Conservation (phyloP, 805 yeast genomes). For the Brettanomyces anomalus region DNA sequence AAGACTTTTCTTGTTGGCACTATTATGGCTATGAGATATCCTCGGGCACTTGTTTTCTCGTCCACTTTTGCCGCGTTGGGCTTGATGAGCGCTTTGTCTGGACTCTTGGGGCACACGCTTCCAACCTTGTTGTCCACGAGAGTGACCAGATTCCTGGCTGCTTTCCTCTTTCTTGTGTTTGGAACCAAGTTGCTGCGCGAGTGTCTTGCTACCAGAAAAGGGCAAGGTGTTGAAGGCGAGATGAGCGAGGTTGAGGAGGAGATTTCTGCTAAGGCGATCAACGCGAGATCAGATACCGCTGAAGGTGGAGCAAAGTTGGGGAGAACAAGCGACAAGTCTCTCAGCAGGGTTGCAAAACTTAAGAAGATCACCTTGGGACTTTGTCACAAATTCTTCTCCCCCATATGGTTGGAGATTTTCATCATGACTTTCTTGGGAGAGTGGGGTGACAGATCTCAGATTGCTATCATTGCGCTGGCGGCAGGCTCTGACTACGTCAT, state of each 20-base stretch:
- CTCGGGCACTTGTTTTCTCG: conserved; percentile 74
- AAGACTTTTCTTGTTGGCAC: conserved; percentile 96
- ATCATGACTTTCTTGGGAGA: conserved; percentile 95
- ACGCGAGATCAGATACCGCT: conserved; percentile 39
- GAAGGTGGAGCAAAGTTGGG: conserved; percentile 41
- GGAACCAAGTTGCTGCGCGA: conserved; percentile 71
- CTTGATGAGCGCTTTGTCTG: conserved; percentile 87
- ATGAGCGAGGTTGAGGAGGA: conserved; percentile 96
- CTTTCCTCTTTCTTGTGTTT: conserved; percentile 70
- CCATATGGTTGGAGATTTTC: conserved; percentile 90
- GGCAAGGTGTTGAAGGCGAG: conserved; percentile 87
- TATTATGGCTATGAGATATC: conserved; percentile 93
- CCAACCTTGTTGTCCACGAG: conserved; percentile 77
- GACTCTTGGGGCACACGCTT: conserved; percentile 83
- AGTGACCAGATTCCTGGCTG: conserved; percentile 75
- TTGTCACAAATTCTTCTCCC: conserved; percentile 54
- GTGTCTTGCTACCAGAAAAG: conserved; percentile 74
- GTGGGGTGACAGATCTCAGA: conserved; percentile 98
- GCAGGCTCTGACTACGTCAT: conserved; percentile 90
- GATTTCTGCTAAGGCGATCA: conserved; percentile 55
- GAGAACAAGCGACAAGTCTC: conserved; percentile 25
- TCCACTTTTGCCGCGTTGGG: conserved; percentile 81
- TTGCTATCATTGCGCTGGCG: conserved; percentile 98
- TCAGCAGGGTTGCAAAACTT: background rate
- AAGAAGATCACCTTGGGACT: background rate